phyloP scores from a whole-genome alignment of 2,329 filamentous ascomycete species.

The Alternaria gansuensis region DNA sequence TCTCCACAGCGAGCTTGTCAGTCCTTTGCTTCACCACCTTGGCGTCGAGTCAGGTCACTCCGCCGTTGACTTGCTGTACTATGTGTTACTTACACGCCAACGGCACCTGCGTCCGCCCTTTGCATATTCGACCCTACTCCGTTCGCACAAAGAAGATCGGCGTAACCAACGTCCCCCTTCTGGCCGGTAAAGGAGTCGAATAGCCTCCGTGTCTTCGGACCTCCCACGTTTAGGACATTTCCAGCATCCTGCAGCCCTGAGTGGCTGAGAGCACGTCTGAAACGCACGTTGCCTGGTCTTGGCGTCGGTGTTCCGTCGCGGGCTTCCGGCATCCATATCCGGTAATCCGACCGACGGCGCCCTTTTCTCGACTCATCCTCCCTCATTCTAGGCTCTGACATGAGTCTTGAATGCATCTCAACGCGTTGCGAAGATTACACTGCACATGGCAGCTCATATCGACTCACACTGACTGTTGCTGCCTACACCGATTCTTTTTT shows the following conservation, averaged over 20 bases:
- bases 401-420: constrained; percentile 5
- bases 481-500: neutral
- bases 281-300: neutral
- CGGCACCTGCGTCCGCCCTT: constrained; percentile 2
- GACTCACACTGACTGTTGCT: neutral
- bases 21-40: constrained; percentile 1
- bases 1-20: constrained; percentile 1
- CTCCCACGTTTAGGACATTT: neutral
- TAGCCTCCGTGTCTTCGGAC: neutral
- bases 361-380: constrained; percentile 15
- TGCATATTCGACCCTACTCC: neutral
- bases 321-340: neutral
- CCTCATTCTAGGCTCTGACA: constrained; percentile 14
- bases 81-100: neutral
- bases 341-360: constrained; percentile 3
- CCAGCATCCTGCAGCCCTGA: neutral
- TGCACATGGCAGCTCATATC: neutral
- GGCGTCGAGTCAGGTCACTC: constrained; percentile 5
- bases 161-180: neutral
- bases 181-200: neutral
- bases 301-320: neutral
- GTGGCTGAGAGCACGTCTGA: neutral
- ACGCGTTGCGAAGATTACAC: neutral
- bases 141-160: neutral
- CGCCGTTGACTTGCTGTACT: neutral